Base-by-base conservation (phyloP, 2,329 filamentous ascomycete species). In the Pseudofabraea citricarpa region DNA sequence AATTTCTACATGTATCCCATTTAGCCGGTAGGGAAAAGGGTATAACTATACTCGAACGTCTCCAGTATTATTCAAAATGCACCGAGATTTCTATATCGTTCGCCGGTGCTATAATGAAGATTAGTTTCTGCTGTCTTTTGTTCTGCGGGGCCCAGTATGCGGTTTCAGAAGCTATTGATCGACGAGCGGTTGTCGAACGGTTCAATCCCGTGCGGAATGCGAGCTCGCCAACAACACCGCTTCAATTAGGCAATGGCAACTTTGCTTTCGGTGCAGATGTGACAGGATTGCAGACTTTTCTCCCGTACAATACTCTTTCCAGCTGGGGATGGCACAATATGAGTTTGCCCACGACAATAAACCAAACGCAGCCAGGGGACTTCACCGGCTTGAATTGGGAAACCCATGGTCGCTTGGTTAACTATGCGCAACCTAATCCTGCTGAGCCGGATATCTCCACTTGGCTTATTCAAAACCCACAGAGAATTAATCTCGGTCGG, bases 391-490 rank as follows among this genome's bases (percentile, higher is more conserved):
- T 68, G 7, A 61, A 69, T 36, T 70, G 66, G 66, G 51, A 42
- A 12, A 67, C 67, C 5, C 67, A 71, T 47, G 67, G 57, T 18
- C 55, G 64, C 6, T 56, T 70, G 6, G 63, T 71, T 5, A 69
- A 68, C 32, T 70, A 71, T 54, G 61, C 60, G 16, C 64, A 67
- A 46, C 64, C 66, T 0, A 70, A 70, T 42, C 63, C 67, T 2
- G 56, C 56, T 3, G 53, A 70, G 40, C 54, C 56, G 13, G 58
- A 63, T 7, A 70, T 70, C 20, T 58, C 54, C 18, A 55, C 76
- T 45, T 79, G 74, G 75, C 57, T 78, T 16, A 74, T 74, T 22
- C 64, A 66, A n/a, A 72, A 71, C 35, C 68, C 67, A 0, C 69
- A 72, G 19, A 62, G 68, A 3, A 56, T 72, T 24, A 72, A 72